These are phyloP conservation scores for Hippophae tibetana DNA, from an alignment of 306 rosid genomes.

Conservation along the genomic window DNA sequence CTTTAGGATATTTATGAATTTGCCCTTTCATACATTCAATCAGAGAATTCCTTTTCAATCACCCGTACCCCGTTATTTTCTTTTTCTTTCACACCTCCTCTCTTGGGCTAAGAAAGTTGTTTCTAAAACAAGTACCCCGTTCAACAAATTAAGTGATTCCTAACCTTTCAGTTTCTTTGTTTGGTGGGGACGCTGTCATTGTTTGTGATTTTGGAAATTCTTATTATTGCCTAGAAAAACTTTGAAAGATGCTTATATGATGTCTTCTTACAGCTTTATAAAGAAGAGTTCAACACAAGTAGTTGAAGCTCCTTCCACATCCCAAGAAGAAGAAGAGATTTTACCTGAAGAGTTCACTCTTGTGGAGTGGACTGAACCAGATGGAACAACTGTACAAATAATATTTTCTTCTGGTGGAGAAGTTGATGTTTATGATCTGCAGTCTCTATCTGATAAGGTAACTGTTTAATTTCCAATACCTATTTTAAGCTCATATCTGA, in stretches of 20 bases:
- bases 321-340: slow-evolving; percentile 63
- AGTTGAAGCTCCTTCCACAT: slow-evolving; percentile 42
- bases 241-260: slow-evolving; percentile 6
- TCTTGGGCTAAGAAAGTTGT: too few relatives aligned
- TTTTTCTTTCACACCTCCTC: too few relatives aligned
- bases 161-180: background rate
- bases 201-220: background rate
- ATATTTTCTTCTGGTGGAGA: slow-evolving; percentile 85
- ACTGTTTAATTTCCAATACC: background rate
- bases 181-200: background rate
- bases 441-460: slow-evolving; percentile 88
- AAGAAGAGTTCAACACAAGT: slow-evolving; percentile 64
- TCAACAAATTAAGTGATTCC: background rate
- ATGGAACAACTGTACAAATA: slow-evolving; percentile 79
- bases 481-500: background rate
- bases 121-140: too few relatives aligned
- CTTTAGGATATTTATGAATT: too few relatives aligned
- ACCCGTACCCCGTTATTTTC: too few relatives aligned
- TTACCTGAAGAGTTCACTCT: slow-evolving; percentile 80
- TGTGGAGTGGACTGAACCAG: slow-evolving; percentile 60
- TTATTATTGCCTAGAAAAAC: background rate
- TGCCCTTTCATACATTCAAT: too few relatives aligned
- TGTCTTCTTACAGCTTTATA: slow-evolving; percentile 39
- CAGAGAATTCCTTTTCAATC: too few relatives aligned
- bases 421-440: slow-evolving; percentile 84